phyloP scores from a whole-genome alignment of 257 asterid genomes.

The Craterostigma plantagineum region DNA sequence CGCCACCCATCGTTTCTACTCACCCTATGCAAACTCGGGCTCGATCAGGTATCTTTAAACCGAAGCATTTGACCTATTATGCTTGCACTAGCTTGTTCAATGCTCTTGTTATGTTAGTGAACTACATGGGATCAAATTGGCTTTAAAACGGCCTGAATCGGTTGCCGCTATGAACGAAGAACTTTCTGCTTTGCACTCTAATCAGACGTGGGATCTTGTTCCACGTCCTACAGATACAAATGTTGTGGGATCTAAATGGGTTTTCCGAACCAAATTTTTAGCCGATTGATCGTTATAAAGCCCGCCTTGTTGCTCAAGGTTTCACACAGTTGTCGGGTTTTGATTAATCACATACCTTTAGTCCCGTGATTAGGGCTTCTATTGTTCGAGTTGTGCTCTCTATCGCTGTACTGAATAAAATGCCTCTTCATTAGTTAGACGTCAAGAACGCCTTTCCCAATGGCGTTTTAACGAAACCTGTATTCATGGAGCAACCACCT shows the following conservation, averaged over 20 bases:
- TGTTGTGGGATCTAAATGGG: constrained; percentile 5
- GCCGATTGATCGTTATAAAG: constrained; percentile 2
- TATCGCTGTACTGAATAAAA: background rate
- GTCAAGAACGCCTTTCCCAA: background rate
- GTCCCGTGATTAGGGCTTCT: constrained; percentile 1
- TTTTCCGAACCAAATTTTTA: constrained; percentile 1
- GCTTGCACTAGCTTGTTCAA: too few species aligned
- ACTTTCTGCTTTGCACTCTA: background rate
- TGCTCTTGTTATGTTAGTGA: too few species aligned
- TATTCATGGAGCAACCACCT: background rate
- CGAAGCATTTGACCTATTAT: too few species aligned
- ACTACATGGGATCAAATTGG: too few species aligned
- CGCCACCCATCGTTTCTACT: too few species aligned
- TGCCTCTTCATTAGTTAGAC: background rate
- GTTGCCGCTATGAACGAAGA: background rate
- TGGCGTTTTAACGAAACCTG: background rate
- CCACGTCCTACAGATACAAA: background rate
- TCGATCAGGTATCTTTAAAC: too few species aligned
- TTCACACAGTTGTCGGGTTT: background rate
- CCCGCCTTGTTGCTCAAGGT: constrained; percentile 2
- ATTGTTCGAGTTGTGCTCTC: background rate
- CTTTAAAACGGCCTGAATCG: constrained; percentile 1
- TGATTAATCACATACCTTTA: constrained; percentile 3
- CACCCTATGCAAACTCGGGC: too few species aligned
- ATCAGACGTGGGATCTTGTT: background rate